phyloP scores from a whole-genome alignment of 75 land plant species.

The Sequoia sempervirens region DNA sequence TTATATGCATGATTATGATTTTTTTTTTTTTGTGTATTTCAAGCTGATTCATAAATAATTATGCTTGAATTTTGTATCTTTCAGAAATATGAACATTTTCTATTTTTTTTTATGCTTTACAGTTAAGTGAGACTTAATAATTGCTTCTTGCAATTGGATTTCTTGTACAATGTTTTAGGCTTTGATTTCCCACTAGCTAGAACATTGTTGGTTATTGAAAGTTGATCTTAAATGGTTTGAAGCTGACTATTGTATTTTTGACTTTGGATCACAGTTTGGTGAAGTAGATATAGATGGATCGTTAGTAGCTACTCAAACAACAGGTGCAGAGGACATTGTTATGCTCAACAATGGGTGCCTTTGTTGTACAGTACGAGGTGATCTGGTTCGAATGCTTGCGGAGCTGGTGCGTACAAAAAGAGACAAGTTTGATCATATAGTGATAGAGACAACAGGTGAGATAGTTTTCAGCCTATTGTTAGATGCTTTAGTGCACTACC shows the following conservation, averaged over 20 bases:
- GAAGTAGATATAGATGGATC: conserved; percentile 98
- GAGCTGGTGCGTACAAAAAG: conserved; percentile 67
- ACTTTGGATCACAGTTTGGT: conserved; percentile 62
- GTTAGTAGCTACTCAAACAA: conserved; percentile 75
- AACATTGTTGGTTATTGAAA: background rate
- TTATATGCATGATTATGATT: background rate
- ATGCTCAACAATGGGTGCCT: conserved; percentile 98
- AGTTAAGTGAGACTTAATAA: background rate
- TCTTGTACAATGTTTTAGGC: background rate
- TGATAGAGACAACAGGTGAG: conserved; percentile 95
- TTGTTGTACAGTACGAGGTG: conserved; percentile 96
- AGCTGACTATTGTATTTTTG: background rate
- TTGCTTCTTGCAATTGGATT: background rate
- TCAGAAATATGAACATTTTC: background rate
- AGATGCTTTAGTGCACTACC: background rate
- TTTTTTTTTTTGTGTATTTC: background rate
- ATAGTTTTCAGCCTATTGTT: background rate
- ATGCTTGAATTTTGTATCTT: background rate
- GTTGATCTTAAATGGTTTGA: background rate
- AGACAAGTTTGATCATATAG: conserved; percentile 91
- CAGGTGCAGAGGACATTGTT: conserved; percentile 79
- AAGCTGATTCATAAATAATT: background rate
- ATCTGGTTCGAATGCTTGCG: conserved; percentile 81
- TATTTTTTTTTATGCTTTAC: background rate
- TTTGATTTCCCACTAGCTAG: background rate